Evolutionary conservation across 352 stramenopile genomes (phyloP).

Genomic region (Phytopythium kandeliae): DNA sequence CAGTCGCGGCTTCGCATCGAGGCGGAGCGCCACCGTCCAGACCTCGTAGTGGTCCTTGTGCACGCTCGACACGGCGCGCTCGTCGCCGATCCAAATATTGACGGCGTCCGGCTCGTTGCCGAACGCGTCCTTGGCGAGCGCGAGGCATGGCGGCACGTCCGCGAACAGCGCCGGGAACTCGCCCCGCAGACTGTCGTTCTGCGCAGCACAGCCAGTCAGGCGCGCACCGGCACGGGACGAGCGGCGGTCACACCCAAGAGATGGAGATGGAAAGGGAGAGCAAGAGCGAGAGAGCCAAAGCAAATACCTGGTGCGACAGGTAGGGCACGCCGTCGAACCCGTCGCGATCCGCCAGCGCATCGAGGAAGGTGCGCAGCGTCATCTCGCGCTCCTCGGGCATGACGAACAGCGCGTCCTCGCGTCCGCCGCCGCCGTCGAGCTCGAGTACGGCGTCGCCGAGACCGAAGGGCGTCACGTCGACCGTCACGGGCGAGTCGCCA

Average conservation of each 20-base stretch:
- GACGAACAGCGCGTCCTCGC: constrained; percentile 43
- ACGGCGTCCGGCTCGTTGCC: constrained; percentile 83
- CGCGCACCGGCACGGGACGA: too few relatives aligned
- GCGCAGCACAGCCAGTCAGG: not conserved
- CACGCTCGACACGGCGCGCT: constrained; percentile 92
- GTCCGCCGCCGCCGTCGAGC: constrained; percentile 15
- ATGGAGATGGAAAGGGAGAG: too few relatives aligned
- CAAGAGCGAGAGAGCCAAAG: too few relatives aligned
- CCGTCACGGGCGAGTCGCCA: constrained; percentile 41
- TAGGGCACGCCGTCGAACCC: constrained; percentile 74
- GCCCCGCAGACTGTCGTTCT: constrained; percentile 74
- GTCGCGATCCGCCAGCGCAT: constrained; percentile 36
- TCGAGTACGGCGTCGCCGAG: constrained; percentile 63
- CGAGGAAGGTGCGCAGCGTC: constrained; percentile 52
- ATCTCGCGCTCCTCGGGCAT: constrained; percentile 82
- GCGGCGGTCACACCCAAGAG: too few relatives aligned
- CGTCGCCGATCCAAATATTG: constrained; percentile 98
- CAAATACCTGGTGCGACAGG: constrained; percentile 61
- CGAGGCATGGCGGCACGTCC: constrained; percentile 56
- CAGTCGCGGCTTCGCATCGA: not conserved
- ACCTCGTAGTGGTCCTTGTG: constrained; percentile 98
- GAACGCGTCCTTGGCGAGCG: constrained; percentile 59
- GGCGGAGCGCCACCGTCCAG: too few relatives aligned
- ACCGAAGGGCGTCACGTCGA: constrained; percentile 78
- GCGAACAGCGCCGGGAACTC: constrained; percentile 61